Conservation (phyloP, 768 basidiomycete genomes). For the Mycena filopes region DNA sequence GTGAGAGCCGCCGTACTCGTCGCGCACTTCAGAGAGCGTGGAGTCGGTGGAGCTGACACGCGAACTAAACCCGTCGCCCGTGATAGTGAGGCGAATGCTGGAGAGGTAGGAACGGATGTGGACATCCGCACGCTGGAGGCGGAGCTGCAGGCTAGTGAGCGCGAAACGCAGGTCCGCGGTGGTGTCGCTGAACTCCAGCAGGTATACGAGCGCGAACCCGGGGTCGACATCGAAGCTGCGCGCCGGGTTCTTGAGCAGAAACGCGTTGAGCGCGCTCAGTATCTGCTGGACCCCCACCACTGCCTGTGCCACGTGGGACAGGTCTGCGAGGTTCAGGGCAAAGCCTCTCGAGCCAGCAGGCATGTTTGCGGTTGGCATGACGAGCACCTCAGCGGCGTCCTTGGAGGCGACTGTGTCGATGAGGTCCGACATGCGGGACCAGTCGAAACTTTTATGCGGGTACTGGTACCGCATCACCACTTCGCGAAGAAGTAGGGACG, state of each 20-base stretch:
- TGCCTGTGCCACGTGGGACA: no score
- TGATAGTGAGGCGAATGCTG: not conserved
- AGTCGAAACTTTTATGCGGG: no score
- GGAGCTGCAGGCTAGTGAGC: not conserved
- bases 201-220: not conserved
- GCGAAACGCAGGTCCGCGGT: not conserved
- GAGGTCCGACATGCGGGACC: no score
- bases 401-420: no score
- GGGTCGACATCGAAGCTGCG: not conserved
- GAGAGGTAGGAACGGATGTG: not conserved
- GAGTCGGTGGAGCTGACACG: no score
- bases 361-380: no score
- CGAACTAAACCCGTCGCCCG: not conserved
- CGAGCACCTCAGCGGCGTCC: no score
- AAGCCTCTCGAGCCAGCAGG: no score
- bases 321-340: no score
- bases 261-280: not conserved
- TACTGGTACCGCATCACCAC: not conserved
- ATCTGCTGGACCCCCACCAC: no score
- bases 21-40: no score
- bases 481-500: not conserved
- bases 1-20: not conserved
- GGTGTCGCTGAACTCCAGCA: not conserved
- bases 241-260: not conserved
- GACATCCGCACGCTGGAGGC: not conserved